Base-by-base conservation (phyloP, 768 basidiomycete genomes). In the Psilocybe subaeruginosa region DNA sequence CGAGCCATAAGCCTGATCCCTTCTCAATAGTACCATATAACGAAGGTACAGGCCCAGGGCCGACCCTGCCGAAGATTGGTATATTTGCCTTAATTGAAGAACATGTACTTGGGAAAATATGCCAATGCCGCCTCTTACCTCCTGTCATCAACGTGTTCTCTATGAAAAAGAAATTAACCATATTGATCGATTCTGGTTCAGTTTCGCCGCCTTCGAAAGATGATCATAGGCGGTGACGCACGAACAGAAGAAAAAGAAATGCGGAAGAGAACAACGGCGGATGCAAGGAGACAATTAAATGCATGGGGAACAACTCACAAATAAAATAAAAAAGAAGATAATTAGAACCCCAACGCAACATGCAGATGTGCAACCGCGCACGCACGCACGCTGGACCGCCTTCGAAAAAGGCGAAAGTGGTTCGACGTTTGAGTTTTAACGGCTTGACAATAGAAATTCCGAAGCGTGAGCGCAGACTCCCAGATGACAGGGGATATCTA, bases 1-100 rank as follows among this genome's bases (percentile, higher is more conserved):
- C 57, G 49, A 52, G 57, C 39, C 57, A 58, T 39, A 46, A 46
- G 29, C 41, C 27, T 56, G 45, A 56, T 56, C 45, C 23, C 27
- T 39, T 27, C 33, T 7, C 23, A 37, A 43, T 49, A 58, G 14
- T 43, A 43, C 14, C 41, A 43, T 14, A 43, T 43, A 43, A 43
- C 41, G 5, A 43, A 43, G 9, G 37, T 8, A 39, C 37, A 39
- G 37, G 37, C 14, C 6, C 41, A 43, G 41, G 41, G 5, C 57
- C 57, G 57, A 58, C 57, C 39, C 41, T 43, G 48, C 57, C 57
- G 57, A 58, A 51, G n/a, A 23, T 30, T 23, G 16, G 4, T 23
- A 51, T 33, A 6, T 51, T 51, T 48, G 50, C 46, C 29, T 35
- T 43, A 39, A 58, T 58, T 50, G 57, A 48, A 49, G 37, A 52